Base-by-base conservation (phyloP, 495 filamentous ascomycete genomes). In the Geopyxis carbonaria region DNA sequence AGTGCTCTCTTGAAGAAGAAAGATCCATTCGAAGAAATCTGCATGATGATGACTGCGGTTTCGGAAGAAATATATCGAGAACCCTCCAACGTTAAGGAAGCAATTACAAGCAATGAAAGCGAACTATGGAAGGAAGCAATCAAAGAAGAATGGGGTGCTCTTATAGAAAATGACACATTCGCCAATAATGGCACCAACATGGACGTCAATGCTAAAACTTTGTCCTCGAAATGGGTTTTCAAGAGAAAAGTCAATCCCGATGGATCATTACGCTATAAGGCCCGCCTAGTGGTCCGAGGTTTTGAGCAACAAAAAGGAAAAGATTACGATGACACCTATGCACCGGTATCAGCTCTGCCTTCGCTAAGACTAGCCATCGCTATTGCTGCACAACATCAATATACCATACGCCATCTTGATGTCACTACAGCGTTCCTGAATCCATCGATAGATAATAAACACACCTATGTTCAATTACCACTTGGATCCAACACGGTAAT, bases 251-350 rank as follows among this genome's bases (percentile, higher is more conserved):
- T 21, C 0, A 42, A 43, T 22, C 6, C 22, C 9, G 38, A 48
- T 21, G 23, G 42, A 0, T 39, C 15, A 0, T 45, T 20, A n/a
- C 14, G 42, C n/a, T 52, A 35, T 18, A 47, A 53, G 16, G 47
- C 37, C 0, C 10, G 39, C 11, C 30, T 52, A 8, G 49, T 46
- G 1, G 27, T 45, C 14, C 38, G 43, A 30, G 42, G 42, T 4
- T 52, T 27, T n/a, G 9, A 49, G 15, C 46, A 52, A 24, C 13
- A 27, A 0, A 19, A 41, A 23, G 38, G 46, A 8, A 34, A 40
- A 9, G 43, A 52, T 8, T 49, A 25, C n/a, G n/a, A 33, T 2
- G 46, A 52, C 10, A 52, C 42, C 10, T 48, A 36, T 34, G 38
- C 42, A 5, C 45, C 38, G 3, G 45, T 49, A 5, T 23, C 28